These are phyloP conservation scores for Starmera dryadoides DNA, from an alignment of 805 yeast genomes.

Conservation along the genomic window DNA sequence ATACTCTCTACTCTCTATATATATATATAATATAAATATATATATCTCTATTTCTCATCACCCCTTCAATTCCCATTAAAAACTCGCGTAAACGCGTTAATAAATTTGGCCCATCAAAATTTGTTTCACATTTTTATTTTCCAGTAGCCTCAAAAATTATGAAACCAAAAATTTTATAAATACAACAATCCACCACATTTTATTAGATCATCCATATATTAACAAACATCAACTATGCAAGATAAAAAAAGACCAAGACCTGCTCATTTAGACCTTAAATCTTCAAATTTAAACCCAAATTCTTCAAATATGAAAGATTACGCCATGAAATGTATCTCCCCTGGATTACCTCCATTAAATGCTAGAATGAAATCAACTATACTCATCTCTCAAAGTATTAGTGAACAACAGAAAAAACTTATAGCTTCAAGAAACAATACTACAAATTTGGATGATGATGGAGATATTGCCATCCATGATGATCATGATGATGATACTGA, in stretches of 20 bases:
- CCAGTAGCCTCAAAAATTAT: not conserved
- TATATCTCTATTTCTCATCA: not conserved
- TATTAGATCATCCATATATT: not conserved
- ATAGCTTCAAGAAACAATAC: conserved; percentile 15
- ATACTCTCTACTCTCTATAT: too few relatives aligned
- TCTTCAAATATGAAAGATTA: conserved; percentile 13
- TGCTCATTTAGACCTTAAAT: conserved; percentile 13
- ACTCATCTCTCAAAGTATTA: conserved; percentile 17
- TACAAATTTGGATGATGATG: conserved; percentile 1
- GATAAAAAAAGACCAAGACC: conserved; percentile 22
- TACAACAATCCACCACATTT: not conserved
- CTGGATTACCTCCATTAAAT: conserved; percentile 21
- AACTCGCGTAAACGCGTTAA: not conserved
- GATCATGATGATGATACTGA: not conserved
- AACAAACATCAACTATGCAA: conserved; percentile 2
- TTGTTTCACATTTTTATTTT: not conserved
- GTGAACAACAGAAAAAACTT: conserved; percentile 21
- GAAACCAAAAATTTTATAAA: not conserved
- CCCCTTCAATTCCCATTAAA: not conserved
- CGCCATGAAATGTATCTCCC: conserved; percentile 21
- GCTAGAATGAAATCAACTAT: conserved; percentile 21
- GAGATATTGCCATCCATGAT: not conserved
- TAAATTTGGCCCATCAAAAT: not conserved
- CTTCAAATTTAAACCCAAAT: conserved; percentile 6
- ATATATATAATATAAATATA: too few relatives aligned